A percentile compares a stretch with the other conserved stretches of the same genome.
Evolutionary conservation across 2,329 filamentous ascomycete genomes (phyloP).

Genomic region (Kalmusia sp.): DNA sequence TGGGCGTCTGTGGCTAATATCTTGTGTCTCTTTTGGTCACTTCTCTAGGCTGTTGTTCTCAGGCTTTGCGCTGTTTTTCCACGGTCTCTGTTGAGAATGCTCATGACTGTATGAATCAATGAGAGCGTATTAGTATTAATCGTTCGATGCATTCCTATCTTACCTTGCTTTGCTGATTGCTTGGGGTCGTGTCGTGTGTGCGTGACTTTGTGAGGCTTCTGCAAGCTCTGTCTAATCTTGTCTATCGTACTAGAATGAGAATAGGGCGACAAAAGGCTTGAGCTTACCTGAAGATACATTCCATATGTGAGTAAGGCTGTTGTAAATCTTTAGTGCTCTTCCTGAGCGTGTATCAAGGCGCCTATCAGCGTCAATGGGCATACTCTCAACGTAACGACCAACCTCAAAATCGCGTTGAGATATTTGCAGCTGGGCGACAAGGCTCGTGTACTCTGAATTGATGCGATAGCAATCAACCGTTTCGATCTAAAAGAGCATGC

Average conservation of each 20-base stretch:
- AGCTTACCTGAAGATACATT: no score
- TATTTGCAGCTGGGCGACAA: background rate
- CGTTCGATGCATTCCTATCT: slow-evolving; percentile 1
- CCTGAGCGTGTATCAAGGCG: no score
- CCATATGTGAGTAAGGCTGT: no score
- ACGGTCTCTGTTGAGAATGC: slow-evolving; percentile 10
- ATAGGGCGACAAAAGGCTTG: no score
- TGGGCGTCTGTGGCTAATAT: background rate
- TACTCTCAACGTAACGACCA: background rate
- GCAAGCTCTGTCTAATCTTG: no score
- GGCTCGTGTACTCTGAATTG: slow-evolving; percentile 6
- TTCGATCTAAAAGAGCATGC: slow-evolving; percentile 1
- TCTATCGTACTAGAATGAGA: no score
- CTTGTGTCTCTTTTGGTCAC: background rate
- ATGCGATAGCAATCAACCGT: slow-evolving; percentile 11
- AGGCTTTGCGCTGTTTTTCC: background rate
- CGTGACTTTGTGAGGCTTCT: no score
- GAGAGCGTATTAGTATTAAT: slow-evolving; percentile 25
- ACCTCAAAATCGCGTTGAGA: slow-evolving; percentile 1
- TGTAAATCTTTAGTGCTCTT: no score
- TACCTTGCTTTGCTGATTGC: background rate
- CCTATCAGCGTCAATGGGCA: background rate
- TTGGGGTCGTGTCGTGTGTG: no score
- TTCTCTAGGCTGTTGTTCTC: background rate
- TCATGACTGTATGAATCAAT: slow-evolving; percentile 28